These are phyloP conservation scores for Aspergillus funiculosus DNA, from an alignment of 495 filamentous ascomycete genomes.

Conservation along the genomic window DNA sequence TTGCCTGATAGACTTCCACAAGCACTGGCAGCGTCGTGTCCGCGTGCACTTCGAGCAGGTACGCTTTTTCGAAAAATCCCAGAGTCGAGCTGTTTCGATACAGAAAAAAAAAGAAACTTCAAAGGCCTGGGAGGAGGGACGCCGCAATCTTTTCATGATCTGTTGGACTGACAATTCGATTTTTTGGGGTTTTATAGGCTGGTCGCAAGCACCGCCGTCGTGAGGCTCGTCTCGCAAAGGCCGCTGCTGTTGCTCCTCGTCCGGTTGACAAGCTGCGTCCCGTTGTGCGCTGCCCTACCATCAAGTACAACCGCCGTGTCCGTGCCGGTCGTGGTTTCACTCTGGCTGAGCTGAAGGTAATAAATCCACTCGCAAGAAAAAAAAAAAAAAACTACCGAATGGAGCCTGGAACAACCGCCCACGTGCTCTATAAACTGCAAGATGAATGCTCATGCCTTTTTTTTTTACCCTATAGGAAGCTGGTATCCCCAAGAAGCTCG, in stretches of 20 bases:
- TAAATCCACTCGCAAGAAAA: too few relatives aligned
- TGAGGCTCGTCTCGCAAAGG: slow-evolving; percentile 84
- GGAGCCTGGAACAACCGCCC: slow-evolving; percentile 4
- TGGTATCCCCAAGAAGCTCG: slow-evolving; percentile 89
- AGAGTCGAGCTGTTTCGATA: neutral
- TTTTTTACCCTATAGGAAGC: slow-evolving; percentile 59
- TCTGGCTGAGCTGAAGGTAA: slow-evolving; percentile 95
- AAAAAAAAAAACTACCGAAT: neutral
- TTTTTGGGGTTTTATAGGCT: slow-evolving; percentile 53
- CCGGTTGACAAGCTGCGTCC: slow-evolving; percentile 96
- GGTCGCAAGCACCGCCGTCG: slow-evolving; percentile 89
- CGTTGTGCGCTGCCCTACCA: slow-evolving; percentile 84
- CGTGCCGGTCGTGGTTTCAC: slow-evolving; percentile 96
- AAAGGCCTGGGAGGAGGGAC: too few relatives aligned
- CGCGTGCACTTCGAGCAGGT: slow-evolving; percentile 99
- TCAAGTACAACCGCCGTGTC: slow-evolving; percentile 99
- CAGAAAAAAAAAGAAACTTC: too few relatives aligned
- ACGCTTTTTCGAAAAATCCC: slow-evolving; percentile 33
- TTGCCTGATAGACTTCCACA: slow-evolving; percentile 83
- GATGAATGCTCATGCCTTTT: slow-evolving; percentile 7
- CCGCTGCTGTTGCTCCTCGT: slow-evolving; percentile 86
- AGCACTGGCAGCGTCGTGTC: slow-evolving; percentile 99
- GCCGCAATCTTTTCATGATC: slow-evolving; percentile 17
- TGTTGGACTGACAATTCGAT: slow-evolving; percentile 12
- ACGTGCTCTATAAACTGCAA: too few relatives aligned